Conservation (phyloP, 257 asterid species). For the Apocynum venetum region DNA sequence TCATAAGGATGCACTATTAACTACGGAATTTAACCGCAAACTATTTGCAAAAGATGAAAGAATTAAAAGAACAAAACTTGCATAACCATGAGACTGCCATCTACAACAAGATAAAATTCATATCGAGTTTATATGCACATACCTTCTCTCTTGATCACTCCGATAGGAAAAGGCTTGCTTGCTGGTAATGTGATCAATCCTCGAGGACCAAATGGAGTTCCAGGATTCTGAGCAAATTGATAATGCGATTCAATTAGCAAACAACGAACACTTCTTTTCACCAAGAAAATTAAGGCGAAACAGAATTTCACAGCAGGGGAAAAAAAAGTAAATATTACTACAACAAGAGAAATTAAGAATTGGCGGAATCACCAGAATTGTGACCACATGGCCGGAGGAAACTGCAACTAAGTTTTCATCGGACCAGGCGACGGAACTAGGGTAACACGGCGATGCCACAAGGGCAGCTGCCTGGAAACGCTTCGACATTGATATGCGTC, state of each 20-base stretch:
- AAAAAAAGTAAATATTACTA: neutral
- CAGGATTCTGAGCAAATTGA: conserved; percentile 31
- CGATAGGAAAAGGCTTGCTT: conserved; percentile 67
- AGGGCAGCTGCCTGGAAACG: conserved; percentile 62
- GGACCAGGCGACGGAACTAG: conserved; percentile 82
- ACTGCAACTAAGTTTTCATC: conserved; percentile 85
- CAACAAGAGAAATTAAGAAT: neutral
- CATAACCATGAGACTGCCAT: neutral
- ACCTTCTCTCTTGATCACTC: conserved; percentile 66
- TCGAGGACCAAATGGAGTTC: conserved; percentile 49
- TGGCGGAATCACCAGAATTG: conserved; percentile 49
- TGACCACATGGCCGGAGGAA: conserved; percentile 57
- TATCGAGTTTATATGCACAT: neutral
- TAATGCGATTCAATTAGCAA: neutral
- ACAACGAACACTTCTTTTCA: neutral
- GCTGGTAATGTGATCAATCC: conserved; percentile 60
- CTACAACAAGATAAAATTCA: neutral
- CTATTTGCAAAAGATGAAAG: neutral
- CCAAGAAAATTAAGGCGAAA: neutral
- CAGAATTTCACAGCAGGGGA: neutral
- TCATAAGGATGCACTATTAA: neutral
- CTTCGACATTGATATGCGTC: conserved; percentile 37
- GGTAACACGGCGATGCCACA: conserved; percentile 59
- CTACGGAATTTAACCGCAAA: neutral
- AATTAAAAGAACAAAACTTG: neutral